phyloP scores from a whole-genome alignment of 106 monocot genomes.

The Dioscorea alata region DNA sequence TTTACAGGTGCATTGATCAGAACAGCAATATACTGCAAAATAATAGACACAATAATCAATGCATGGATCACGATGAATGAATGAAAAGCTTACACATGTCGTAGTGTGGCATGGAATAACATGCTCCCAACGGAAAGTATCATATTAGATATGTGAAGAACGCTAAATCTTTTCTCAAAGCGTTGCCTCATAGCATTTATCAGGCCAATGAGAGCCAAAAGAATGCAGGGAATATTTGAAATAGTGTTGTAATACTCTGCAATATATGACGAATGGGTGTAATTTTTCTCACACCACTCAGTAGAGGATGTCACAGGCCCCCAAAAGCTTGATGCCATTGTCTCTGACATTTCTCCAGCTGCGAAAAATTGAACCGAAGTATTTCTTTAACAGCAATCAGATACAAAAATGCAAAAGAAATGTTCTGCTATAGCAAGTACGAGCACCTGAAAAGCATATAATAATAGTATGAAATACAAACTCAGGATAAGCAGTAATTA shows the following conservation, averaged over 20 bases:
- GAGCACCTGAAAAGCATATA: too few relatives aligned
- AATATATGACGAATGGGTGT: constrained; percentile 29
- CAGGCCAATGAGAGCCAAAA: constrained; percentile 39
- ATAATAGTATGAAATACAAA: too few relatives aligned
- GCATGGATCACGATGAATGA: not conserved
- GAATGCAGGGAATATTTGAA: constrained; percentile 35
- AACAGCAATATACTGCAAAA: too few relatives aligned
- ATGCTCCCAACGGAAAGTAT: constrained; percentile 46
- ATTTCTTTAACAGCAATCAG: too few relatives aligned
- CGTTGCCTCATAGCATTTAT: constrained; percentile 34
- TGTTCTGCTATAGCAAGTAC: too few relatives aligned
- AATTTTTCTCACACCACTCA: constrained; percentile 39
- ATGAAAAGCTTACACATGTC: constrained; percentile 31
- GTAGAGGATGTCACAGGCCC: constrained; percentile 38
- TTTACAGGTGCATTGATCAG: too few relatives aligned
- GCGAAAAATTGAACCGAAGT: not conserved
- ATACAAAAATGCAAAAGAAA: too few relatives aligned
- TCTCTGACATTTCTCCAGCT: constrained; percentile 25
- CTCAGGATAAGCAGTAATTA: too few relatives aligned
- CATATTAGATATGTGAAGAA: constrained; percentile 49
- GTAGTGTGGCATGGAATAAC: constrained; percentile 39
- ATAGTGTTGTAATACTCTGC: constrained; percentile 44
- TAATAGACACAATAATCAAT: too few relatives aligned
- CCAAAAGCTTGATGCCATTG: constrained; percentile 41
- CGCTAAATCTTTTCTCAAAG: constrained; percentile 47